Evolutionary conservation across 306 rosid species (phyloP).

Genomic region (Trifolium pratense): DNA sequence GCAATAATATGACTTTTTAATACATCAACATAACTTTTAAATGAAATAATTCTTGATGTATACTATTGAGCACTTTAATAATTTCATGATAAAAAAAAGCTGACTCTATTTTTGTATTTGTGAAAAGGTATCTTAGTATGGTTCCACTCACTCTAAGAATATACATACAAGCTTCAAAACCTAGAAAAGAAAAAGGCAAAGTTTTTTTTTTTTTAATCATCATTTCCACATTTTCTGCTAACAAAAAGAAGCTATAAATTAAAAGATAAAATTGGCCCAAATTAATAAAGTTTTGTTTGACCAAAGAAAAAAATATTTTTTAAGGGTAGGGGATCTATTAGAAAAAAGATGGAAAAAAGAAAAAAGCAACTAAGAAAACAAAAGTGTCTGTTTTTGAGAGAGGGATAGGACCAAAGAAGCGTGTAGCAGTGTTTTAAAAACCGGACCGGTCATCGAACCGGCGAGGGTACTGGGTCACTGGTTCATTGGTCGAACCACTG

Average conservation of each 20-base stretch:
- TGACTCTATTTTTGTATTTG: slow-evolving; percentile 34
- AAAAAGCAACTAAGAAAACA: slow-evolving; percentile 48
- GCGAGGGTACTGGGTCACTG: too few species aligned
- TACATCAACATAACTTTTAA: slow-evolving; percentile 30
- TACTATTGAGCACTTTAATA: slow-evolving; percentile 33
- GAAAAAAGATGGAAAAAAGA: slow-evolving; percentile 18
- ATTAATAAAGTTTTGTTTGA: slow-evolving; percentile 46
- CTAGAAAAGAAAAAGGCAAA: slow-evolving; percentile 37
- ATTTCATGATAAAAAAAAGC: slow-evolving; percentile 35
- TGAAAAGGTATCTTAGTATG: slow-evolving; percentile 41
- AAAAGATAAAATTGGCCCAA: slow-evolving; percentile 38
- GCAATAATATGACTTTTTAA: too few species aligned
- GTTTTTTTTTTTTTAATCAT: slow-evolving; percentile 33
- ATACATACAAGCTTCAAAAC: slow-evolving; percentile 40
- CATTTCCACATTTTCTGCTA: slow-evolving; percentile 43
- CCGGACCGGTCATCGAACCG: too few species aligned
- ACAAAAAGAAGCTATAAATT: slow-evolving; percentile 34
- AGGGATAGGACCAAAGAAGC: slow-evolving; percentile 45
- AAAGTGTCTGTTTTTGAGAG: slow-evolving; percentile 43
- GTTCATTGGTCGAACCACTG: too few species aligned
- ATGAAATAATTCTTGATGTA: slow-evolving; percentile 13
- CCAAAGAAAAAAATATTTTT: slow-evolving; percentile 32
- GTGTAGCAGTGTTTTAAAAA: too few species aligned
- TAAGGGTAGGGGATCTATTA: slow-evolving; percentile 30
- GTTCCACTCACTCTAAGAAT: slow-evolving; percentile 45